Conservation (phyloP, 495 filamentous ascomycete species). For the Melanomma pulvis-pyrius region DNA sequence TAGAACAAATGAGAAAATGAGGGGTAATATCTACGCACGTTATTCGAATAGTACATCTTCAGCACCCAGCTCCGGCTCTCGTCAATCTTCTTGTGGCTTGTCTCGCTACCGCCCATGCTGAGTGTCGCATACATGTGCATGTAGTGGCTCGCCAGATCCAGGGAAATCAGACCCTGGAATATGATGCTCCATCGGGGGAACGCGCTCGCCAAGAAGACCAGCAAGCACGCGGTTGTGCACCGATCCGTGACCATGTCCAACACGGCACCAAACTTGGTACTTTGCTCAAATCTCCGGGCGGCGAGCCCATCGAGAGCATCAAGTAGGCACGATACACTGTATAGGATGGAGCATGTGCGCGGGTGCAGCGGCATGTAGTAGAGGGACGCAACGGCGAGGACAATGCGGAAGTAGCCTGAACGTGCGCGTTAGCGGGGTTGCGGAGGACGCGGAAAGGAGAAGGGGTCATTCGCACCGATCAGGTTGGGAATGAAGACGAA, state of each 20-base stretch:
- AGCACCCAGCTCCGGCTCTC: conserved; percentile 75
- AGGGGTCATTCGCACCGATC: conserved; percentile 66
- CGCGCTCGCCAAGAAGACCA: conserved; percentile 89
- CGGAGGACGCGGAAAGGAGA: conserved; percentile 23
- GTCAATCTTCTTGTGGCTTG: conserved; percentile 94
- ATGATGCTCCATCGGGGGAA: conserved; percentile 90
- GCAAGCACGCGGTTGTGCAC: conserved; percentile 89
- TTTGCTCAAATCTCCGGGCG: conserved; percentile 84
- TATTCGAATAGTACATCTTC: conserved; percentile 95
- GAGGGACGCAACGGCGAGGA: conserved; percentile 87
- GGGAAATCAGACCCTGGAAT: conserved; percentile 87
- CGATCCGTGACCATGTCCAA: conserved; percentile 97
- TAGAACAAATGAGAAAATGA: background rate
- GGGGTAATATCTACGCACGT: conserved; percentile 59
- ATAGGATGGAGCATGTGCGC: conserved; percentile 87
- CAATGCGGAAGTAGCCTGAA: conserved; percentile 82
- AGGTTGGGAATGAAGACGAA: conserved; percentile 95
- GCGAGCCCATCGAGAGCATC: conserved; percentile 93
- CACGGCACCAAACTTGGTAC: conserved; percentile 91
- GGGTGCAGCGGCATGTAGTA: conserved; percentile 99
- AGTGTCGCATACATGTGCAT: conserved; percentile 97
- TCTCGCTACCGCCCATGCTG: conserved; percentile 72
- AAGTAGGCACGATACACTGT: conserved; percentile 88
- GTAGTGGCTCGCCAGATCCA: conserved; percentile 95
- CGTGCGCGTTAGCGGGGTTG: background rate